Evolutionary conservation across 768 basidiomycete genomes (phyloP), one percentile per base, ranked within the genome.

Genomic region (Lentinus tigrinus): DNA sequence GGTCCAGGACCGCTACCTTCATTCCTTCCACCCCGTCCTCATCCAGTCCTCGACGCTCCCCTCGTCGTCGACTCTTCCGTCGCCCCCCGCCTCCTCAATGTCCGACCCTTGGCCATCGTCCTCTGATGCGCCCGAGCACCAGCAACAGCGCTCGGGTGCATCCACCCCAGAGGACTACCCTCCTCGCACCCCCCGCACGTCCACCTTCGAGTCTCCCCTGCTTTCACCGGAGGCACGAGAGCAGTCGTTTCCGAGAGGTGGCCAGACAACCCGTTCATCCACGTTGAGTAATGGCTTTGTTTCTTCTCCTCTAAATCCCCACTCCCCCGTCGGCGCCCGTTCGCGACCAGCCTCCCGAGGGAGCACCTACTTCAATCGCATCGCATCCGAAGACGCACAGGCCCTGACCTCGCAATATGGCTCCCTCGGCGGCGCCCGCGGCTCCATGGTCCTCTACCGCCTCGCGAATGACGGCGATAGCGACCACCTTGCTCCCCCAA

Each of bases 391-490:
- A 43, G 81, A 77, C 27, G 75, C 75, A 1, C 77, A 76, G 52
- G 79, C 72, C 4, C 75, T 78, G 52, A 64, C 74, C 17, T 67
- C 68, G 54, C 73, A 64, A 60, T 65, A 52, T 36, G 64, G 71
- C 19, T 68, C 68, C 59, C 50, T 56, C n/a, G 60, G 69, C 23
- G 62, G 70, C 19, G 67, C 72, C 38, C 75, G 79, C 47, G 82
- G 83, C 0, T 84, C 83, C 46, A 88, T 89, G 87, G 74, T 89
- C 28, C 76, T 89, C 49, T 89, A 88, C 70, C 81, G 85, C 13
- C 75, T 89, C 16, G 79, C 82, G 42, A 67, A 60, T 40, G 77
- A 77, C 52, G 68, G 73, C 40, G 60, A 69, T n/a, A 67, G 63
- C 40, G 57, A 67, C 10, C 58, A 73, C 23, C 67, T 77, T 14